A percentile compares a stretch with the other conserved stretches of the same genome.
Evolutionary conservation across 2,329 filamentous ascomycete genomes (phyloP).

Genomic region (Fusarium chuoi): DNA sequence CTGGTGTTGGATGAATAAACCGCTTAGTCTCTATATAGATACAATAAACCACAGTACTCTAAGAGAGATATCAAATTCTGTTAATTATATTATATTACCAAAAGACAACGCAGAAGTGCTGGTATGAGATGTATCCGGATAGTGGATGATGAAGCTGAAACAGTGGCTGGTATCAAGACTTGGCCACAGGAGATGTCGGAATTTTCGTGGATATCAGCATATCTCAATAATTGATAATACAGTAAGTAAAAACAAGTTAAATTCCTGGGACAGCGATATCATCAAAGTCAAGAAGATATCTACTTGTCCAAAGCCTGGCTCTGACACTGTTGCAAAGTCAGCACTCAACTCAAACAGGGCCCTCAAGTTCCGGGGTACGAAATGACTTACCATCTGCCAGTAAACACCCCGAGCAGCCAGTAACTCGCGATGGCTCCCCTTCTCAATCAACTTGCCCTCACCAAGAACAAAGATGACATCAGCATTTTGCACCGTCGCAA

Average conservation of each 20-base stretch:
- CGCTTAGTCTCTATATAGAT: accelerated
- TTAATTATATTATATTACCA: too few species aligned
- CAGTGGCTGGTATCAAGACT: background rate
- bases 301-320: background rate
- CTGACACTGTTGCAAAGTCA: background rate
- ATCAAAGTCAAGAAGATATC: accelerated
- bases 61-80: background rate
- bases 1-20: background rate
- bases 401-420: background rate
- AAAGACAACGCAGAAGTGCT: too few species aligned
- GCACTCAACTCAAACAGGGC: background rate
- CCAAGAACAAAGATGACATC: conserved; percentile 76
- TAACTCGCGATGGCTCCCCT: background rate
- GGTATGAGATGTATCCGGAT: accelerated
- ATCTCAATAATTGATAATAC: too few species aligned
- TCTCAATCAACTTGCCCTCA: conserved; percentile 6
- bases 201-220: too few species aligned
- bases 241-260: too few species aligned
- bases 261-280: accelerated
- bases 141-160: background rate
- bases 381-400: conserved; percentile 3
- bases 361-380: accelerated
- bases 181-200: too few species aligned
- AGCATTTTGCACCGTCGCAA: conserved; percentile 81
- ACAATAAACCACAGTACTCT: background rate